Conservation (phyloP, 2,329 filamentous ascomycete genomes). For the Esteya vermicola region DNA sequence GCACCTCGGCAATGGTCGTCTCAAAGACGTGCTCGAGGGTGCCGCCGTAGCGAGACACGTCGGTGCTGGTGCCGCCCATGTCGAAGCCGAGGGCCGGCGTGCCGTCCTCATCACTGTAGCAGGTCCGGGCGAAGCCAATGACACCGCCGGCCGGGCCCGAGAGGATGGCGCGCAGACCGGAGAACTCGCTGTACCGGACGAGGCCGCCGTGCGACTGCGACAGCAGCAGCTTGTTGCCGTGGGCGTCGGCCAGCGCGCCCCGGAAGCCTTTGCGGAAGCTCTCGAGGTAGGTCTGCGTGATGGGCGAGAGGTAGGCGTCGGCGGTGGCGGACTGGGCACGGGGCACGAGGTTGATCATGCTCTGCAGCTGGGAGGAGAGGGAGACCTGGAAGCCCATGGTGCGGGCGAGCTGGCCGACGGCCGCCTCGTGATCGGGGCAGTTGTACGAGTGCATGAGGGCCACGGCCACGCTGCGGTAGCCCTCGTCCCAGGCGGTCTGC, state of each 20-base stretch:
- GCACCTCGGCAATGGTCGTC: not conserved
- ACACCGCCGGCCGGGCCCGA: constrained; percentile 89
- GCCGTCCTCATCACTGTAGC: constrained; percentile 69
- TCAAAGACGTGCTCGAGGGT: constrained; percentile 82
- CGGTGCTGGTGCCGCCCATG: constrained; percentile 88
- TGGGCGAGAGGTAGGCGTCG: constrained; percentile 67
- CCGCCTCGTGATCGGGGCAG: constrained; percentile 9
- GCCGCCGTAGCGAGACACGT: constrained; percentile 79
- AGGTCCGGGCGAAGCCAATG: constrained; percentile 83
- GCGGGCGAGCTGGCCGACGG: constrained; percentile 20
- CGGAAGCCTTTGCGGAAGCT: constrained; percentile 71
- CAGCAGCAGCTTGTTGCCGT: constrained; percentile 62
- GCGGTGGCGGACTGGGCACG: constrained; percentile 64
- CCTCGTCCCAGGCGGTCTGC: constrained; percentile 43
- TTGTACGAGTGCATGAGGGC: constrained; percentile 8
- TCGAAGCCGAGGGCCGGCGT: constrained; percentile 89
- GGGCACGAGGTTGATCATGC: constrained; percentile 76
- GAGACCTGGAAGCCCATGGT: constrained; percentile 47
- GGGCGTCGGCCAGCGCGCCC: constrained; percentile 62
- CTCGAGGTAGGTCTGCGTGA: constrained; percentile 58
- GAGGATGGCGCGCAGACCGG: constrained; percentile 70
- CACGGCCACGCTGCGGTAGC: constrained; percentile 33
- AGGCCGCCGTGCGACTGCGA: constrained; percentile 79
- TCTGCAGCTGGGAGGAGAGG: constrained; percentile 48
- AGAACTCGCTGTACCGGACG: constrained; percentile 67